Percentiles rank a stretch among this genome's conserved stretches.
Conservation (phyloP, 73 alveolate genomes). For the Stentor roeselii region DNA sequence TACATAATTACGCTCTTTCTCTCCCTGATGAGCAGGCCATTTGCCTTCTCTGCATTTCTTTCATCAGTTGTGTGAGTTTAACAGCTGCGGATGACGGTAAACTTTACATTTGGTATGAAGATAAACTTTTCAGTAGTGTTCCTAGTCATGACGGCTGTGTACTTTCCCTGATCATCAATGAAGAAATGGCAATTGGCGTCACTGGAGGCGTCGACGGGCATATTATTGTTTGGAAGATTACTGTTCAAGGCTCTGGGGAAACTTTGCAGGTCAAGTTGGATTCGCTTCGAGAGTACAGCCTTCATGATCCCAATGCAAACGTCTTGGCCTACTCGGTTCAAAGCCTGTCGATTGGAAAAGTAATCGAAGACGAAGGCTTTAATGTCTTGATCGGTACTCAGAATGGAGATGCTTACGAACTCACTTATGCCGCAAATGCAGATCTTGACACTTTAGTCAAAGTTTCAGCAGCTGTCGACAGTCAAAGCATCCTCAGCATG, state of each 20-base stretch:
- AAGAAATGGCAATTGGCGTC: constrained; percentile 41
- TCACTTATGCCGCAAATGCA: constrained; percentile 33
- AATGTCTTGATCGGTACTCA: constrained; percentile 58
- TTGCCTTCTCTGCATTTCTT: not conserved
- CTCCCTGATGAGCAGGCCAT: not conserved
- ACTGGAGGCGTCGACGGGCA: constrained; percentile 80
- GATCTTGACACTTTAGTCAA: constrained; percentile 18
- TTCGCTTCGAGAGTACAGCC: not conserved
- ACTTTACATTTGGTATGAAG: constrained; percentile 62
- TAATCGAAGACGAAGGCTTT: constrained; percentile 25
- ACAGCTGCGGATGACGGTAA: constrained; percentile 26
- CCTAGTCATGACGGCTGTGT: constrained; percentile 69
- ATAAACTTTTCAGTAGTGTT: constrained; percentile 58
- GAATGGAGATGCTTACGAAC: constrained; percentile 55
- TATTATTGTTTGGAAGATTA: constrained; percentile 47
- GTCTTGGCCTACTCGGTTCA: constrained; percentile 26
- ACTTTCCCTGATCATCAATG: constrained; percentile 46
- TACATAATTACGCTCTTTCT: constrained; percentile 56
- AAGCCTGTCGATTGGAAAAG: constrained; percentile 55
- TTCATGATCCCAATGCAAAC: not conserved
- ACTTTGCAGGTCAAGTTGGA: not conserved
- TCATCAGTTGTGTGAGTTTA: constrained; percentile 1
- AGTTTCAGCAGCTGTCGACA: constrained; percentile 55
- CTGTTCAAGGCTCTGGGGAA: not conserved
- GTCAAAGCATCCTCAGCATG: constrained; percentile 45